These are phyloP conservation scores for Flaveria brownii DNA, from an alignment of 129 eudicot species.

Conservation along the genomic window DNA sequence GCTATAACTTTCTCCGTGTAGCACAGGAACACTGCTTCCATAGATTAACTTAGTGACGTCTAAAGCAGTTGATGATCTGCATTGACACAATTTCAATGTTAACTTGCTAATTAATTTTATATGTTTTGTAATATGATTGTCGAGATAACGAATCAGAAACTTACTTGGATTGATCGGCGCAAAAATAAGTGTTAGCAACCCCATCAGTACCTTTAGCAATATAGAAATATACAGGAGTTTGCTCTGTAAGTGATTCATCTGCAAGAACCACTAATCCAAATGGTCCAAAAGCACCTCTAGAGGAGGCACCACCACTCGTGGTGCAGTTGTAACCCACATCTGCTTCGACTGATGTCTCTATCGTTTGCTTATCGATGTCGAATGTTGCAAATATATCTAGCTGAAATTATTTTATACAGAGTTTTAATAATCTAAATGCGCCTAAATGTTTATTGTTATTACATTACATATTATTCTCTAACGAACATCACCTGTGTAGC, in stretches of 20 bases:
- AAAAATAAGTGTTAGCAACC: constrained; percentile 52
- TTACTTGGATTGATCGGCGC: constrained; percentile 76
- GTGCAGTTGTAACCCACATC: constrained; percentile 71
- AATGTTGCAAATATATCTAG: constrained; percentile 72
- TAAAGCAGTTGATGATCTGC: constrained; percentile 80
- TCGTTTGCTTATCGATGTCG: constrained; percentile 47
- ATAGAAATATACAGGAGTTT: constrained; percentile 80
- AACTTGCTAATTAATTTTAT: background rate
- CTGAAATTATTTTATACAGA: constrained; percentile 36
- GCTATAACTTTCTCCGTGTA: constrained; percentile 60
- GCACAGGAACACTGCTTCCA: constrained; percentile 78
- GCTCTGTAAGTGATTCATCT: constrained; percentile 58
- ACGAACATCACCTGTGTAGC: constrained; percentile 62
- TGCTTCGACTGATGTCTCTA: constrained; percentile 41
- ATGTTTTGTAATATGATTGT: background rate
- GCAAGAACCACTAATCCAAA: constrained; percentile 84
- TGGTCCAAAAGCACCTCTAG: constrained; percentile 76
- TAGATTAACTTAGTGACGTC: constrained; percentile 59
- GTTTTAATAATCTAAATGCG: background rate
- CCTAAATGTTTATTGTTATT: background rate
- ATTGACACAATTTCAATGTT: background rate
- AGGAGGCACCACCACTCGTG: constrained; percentile 59
- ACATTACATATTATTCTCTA: background rate
- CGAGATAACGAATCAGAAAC: background rate
- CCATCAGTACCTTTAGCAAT: constrained; percentile 67